phyloP scores from a whole-genome alignment of 2,329 filamentous ascomycete species.

The Scedosporium apiospermum region DNA sequence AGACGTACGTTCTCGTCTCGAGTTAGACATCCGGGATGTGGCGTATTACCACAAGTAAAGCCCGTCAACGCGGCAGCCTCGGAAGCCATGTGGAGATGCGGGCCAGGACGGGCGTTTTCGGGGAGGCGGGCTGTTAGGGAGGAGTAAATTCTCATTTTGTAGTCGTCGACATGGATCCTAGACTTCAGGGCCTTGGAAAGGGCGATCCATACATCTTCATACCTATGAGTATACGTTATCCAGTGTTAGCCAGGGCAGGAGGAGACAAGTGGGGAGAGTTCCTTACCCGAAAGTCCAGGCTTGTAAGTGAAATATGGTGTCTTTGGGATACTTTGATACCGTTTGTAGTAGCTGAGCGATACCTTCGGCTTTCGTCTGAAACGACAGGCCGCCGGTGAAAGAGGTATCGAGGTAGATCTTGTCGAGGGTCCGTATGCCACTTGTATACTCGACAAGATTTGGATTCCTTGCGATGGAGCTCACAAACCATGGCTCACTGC shows the following conservation, averaged over 20 bases:
- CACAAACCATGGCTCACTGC: conserved; percentile 82
- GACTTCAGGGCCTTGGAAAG: conserved; percentile 61
- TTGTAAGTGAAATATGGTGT: conserved; percentile 75
- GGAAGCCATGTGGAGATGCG: conserved; percentile 27
- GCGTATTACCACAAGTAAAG: conserved; percentile 63
- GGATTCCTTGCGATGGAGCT: conserved; percentile 63
- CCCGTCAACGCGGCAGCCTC: conserved; percentile 64
- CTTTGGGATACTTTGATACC: conserved; percentile 55
- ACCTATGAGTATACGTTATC: conserved; percentile 30
- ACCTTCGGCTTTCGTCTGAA: conserved; percentile 62
- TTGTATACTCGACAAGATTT: conserved; percentile 62
- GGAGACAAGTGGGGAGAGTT: background rate
- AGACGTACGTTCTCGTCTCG: conserved; percentile 51
- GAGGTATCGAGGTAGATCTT: conserved; percentile 87
- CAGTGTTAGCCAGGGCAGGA: background rate
- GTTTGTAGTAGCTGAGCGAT: conserved; percentile 63
- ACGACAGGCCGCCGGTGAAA: conserved; percentile 40
- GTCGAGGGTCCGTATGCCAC: conserved; percentile 58
- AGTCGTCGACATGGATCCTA: conserved; percentile 72
- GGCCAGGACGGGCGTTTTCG: background rate
- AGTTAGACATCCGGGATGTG: conserved; percentile 64
- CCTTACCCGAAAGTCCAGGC: conserved; percentile 67
- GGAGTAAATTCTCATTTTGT: conserved; percentile 65
- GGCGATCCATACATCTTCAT: conserved; percentile 86
- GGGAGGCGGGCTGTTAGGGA: conserved; percentile 38